phyloP scores from a whole-genome alignment of 768 basidiomycete genomes.

The Ramaria rubella region DNA sequence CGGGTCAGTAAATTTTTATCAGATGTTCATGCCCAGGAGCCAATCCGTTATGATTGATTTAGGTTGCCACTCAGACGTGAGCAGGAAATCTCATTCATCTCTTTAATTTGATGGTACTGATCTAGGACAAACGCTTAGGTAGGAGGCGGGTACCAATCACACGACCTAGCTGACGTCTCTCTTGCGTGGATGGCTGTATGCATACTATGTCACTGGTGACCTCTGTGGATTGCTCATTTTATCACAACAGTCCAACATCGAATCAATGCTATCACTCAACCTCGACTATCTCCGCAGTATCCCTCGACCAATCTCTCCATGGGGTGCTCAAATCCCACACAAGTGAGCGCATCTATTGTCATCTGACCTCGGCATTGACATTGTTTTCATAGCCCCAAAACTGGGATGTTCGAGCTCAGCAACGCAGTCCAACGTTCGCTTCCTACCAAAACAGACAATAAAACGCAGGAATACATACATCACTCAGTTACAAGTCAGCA shows the following conservation, averaged over 20 bases:
- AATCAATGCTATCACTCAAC: conserved; percentile 51
- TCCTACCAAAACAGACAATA: conserved; percentile 36
- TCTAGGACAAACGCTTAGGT: conserved; percentile 43
- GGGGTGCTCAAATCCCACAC: conserved; percentile 59
- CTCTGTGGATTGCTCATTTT: conserved; percentile 10
- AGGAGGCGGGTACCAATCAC: conserved; percentile 61
- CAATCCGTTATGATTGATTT: not conserved
- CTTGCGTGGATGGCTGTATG: conserved; percentile 59
- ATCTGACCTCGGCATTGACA: not conserved
- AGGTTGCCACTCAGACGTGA: conserved; percentile 28
- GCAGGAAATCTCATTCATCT: not conserved
- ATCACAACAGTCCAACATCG: conserved; percentile 49
- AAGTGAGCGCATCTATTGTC: conserved; percentile 37
- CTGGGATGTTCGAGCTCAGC: conserved; percentile 42
- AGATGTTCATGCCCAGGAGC: not conserved
- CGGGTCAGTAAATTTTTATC: conserved; percentile 35
- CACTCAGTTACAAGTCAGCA: conserved; percentile 48
- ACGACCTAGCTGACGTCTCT: conserved; percentile 61
- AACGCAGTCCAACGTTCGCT: conserved; percentile 38
- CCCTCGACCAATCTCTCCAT: conserved; percentile 45
- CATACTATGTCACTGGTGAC: conserved; percentile 12
- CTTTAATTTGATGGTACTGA: not conserved
- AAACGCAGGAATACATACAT: conserved; percentile 57
- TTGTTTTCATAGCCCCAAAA: conserved; percentile 34
- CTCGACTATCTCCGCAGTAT: conserved; percentile 43